These are phyloP conservation scores for Lichtheimia corymbifera DNA, from an alignment of 371 early-diverging fungal genomes.

Conservation along the genomic window DNA sequence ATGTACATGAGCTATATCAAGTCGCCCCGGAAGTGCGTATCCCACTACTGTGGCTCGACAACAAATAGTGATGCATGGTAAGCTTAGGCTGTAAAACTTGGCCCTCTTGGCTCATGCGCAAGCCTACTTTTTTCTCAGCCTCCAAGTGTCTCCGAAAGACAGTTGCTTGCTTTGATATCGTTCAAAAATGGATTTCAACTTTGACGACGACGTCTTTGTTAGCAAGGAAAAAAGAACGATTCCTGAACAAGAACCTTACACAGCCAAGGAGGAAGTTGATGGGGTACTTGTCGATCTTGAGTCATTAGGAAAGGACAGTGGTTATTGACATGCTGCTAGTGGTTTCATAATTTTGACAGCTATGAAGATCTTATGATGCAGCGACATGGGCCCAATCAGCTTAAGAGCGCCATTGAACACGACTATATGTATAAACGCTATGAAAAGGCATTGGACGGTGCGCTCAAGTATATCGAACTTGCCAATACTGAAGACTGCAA, in stretches of 20 bases:
- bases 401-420: constrained; percentile 41
- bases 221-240: constrained; percentile 26
- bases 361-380: constrained; percentile 36
- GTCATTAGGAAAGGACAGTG: neutral
- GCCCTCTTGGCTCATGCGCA: too few species aligned
- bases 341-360: constrained; percentile 37
- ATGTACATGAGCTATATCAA: too few species aligned
- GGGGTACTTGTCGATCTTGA: constrained; percentile 26
- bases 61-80: too few species aligned
- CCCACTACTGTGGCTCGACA: too few species aligned
- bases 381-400: constrained; percentile 42
- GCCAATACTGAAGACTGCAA: constrained; percentile 34
- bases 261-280: constrained; percentile 44
- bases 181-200: constrained; percentile 23
- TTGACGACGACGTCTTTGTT: constrained; percentile 50
- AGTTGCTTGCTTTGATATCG: too few species aligned
- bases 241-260: constrained; percentile 27
- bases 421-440: constrained; percentile 45
- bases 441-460: constrained; percentile 30
- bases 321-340: constrained; percentile 17
- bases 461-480: constrained; percentile 33
- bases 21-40: too few species aligned
- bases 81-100: too few species aligned
- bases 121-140: too few species aligned
- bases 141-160: too few species aligned